phyloP scores from a whole-genome alignment of 192 early-diverging fungal genomes.

The Coemansia sp. region DNA sequence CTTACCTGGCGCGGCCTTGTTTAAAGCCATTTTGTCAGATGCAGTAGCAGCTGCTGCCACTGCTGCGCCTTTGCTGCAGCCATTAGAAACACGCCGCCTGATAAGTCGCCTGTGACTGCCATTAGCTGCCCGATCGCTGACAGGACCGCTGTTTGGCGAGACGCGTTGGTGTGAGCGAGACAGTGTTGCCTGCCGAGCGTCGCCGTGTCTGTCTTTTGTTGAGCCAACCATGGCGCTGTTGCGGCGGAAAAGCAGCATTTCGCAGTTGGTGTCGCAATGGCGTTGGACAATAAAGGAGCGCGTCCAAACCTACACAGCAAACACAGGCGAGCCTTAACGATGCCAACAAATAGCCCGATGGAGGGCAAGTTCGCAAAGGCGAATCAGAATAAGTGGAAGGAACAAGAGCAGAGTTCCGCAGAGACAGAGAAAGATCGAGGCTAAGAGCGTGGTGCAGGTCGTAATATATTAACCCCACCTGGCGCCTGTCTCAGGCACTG shows the following conservation, averaged over 20 bases:
- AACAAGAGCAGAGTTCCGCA: not conserved
- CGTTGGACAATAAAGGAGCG: not conserved
- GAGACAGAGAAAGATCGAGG: not conserved
- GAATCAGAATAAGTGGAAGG: not conserved
- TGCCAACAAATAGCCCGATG: not conserved
- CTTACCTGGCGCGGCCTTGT: not conserved
- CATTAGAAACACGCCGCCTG: not conserved
- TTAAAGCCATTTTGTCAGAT: not conserved
- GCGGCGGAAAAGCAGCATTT: constrained; percentile 7
- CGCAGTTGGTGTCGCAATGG: not conserved
- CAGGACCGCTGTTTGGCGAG: not conserved
- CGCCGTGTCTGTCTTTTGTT: not conserved
- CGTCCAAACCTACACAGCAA: constrained; percentile 4
- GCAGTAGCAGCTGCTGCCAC: not conserved
- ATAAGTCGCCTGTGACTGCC: not conserved
- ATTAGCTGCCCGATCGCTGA: not conserved
- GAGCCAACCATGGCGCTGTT: not conserved
- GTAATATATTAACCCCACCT: constrained; percentile 1
- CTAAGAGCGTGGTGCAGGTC: not conserved
- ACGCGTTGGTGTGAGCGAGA: not conserved
- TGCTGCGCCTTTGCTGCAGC: not conserved
- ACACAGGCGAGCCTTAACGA: not conserved
- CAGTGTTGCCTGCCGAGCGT: not conserved
- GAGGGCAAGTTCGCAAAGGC: too few species aligned
- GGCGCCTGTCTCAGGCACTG: constrained; percentile 2